Percentiles rank a stretch among this genome's conserved stretches.
These are phyloP conservation scores for Apium graveolens DNA, from an alignment of 129 eudicot species.

Conservation along the genomic window DNA sequence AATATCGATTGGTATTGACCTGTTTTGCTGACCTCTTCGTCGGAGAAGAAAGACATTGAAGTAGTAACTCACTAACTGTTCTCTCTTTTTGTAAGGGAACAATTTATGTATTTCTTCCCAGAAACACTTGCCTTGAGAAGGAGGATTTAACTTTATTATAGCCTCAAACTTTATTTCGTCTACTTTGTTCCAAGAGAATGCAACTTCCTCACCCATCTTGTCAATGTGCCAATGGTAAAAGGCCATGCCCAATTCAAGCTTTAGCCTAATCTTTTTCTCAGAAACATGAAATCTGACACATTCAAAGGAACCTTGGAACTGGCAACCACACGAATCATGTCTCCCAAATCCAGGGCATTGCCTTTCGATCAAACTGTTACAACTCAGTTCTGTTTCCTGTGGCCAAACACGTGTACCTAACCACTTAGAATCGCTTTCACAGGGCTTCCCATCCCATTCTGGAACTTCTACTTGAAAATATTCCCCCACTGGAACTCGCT, in stretches of 20 bases:
- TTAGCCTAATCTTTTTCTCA: slow-evolving; percentile 39
- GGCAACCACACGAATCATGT: slow-evolving; percentile 53
- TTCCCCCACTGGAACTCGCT: slow-evolving; percentile 45
- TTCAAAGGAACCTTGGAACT: slow-evolving; percentile 40
- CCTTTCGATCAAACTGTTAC: slow-evolving; percentile 42
- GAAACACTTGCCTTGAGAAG: slow-evolving; percentile 36
- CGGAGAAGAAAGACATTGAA: slow-evolving; percentile 68
- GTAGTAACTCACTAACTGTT: slow-evolving; percentile 67
- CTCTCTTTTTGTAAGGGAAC: slow-evolving; percentile 42
- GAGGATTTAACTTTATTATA: slow-evolving; percentile 43
- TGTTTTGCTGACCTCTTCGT: slow-evolving; percentile 62
- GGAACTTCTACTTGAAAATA: slow-evolving; percentile 56
- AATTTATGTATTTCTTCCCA: slow-evolving; percentile 49
- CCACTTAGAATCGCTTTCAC: slow-evolving; percentile 51
- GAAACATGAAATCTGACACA: slow-evolving; percentile 67
- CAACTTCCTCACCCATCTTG: slow-evolving; percentile 64
- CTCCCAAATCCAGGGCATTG: slow-evolving; percentile 64
- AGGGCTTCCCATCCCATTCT: slow-evolving; percentile 32
- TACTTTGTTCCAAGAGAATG: slow-evolving; percentile 43
- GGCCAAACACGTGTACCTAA: slow-evolving; percentile 70
- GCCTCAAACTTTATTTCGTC: slow-evolving; percentile 49
- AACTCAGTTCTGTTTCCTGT: slow-evolving; percentile 21
- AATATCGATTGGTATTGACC: slow-evolving; percentile 35
- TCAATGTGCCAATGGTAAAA: slow-evolving; percentile 54
- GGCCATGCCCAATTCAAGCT: slow-evolving; percentile 59